Percentiles rank a stretch among this genome's conserved stretches.
These are phyloP conservation scores for Tephrocybe rancida DNA, from an alignment of 768 basidiomycete species.

Conservation along the genomic window DNA sequence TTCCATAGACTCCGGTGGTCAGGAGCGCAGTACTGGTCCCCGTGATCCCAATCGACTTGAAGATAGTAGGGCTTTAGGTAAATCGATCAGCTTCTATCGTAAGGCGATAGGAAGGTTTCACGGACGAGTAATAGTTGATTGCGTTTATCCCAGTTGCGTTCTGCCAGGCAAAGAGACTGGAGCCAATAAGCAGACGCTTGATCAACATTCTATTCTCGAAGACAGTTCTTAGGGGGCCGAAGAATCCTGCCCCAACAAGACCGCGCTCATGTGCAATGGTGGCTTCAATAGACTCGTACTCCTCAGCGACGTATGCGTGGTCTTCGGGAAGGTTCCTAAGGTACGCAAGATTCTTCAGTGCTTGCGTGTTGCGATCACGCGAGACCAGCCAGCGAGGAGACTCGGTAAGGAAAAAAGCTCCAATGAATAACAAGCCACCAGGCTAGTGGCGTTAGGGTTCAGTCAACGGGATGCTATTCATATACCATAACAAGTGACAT, in stretches of 20 bases:
- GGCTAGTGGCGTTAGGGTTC: conserved; percentile 22
- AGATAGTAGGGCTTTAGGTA: conserved; percentile 40
- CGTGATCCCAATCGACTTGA: conserved; percentile 46
- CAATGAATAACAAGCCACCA: conserved; percentile 34
- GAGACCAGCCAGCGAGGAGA: conserved; percentile 41
- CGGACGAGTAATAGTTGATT: conserved; percentile 46
- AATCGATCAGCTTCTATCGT: background rate
- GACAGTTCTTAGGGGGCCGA: conserved; percentile 32
- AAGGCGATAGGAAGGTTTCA: background rate
- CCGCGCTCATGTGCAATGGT: conserved; percentile 34
- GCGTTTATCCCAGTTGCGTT: conserved; percentile 49
- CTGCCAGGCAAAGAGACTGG: conserved; percentile 44
- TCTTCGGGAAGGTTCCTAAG: conserved; percentile 32
- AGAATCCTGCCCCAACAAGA: conserved; percentile 35
- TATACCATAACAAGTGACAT: background rate
- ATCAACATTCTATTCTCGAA: conserved; percentile 26
- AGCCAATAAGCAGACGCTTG: conserved; percentile 37
- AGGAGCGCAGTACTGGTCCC: conserved; percentile 37
- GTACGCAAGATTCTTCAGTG: conserved; percentile 32
- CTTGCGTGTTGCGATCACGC: conserved; percentile 31
- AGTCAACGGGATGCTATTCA: background rate
- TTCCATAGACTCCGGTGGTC: conserved; percentile 52
- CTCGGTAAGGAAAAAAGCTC: conserved; percentile 32
- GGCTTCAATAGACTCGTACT: conserved; percentile 31
- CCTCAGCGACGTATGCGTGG: conserved; percentile 31